Conservation (phyloP, 495 filamentous ascomycete genomes). For the Hapsidospora chrysogenum region DNA sequence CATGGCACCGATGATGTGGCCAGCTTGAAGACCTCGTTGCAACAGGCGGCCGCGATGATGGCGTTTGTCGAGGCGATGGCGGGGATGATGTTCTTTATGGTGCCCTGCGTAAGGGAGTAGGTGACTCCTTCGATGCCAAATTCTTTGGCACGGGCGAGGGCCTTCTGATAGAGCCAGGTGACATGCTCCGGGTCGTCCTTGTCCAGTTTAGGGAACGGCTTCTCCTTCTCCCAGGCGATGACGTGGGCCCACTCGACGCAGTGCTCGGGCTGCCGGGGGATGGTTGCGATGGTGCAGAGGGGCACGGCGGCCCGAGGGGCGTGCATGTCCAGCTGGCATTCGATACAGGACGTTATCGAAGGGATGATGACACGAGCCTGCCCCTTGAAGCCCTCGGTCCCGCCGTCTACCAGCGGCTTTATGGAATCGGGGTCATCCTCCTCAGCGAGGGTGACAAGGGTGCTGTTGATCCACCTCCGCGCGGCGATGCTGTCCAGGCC, state of each 20-base stretch:
- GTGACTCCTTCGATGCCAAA: constrained; percentile 90
- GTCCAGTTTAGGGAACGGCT: constrained; percentile 52
- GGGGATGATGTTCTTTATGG: constrained; percentile 98
- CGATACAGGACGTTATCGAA: constrained; percentile 85
- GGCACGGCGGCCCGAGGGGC: constrained; percentile 86
- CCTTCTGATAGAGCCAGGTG: constrained; percentile 86
- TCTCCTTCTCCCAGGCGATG: constrained; percentile 48
- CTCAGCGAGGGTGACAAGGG: constrained; percentile 78
- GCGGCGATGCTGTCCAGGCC: constrained; percentile 98
- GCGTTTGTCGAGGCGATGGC: constrained; percentile 97
- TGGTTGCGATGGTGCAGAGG: constrained; percentile 90
- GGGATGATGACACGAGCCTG: constrained; percentile 88
- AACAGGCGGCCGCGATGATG: constrained; percentile 86
- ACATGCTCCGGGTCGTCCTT: constrained; percentile 96
- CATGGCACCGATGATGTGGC: constrained; percentile 64
- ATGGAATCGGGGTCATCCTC: constrained; percentile 55
- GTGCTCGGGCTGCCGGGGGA: constrained; percentile 93
- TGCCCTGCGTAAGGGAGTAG: constrained; percentile 92
- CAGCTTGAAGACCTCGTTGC: constrained; percentile 94
- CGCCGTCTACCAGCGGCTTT: constrained; percentile 91
- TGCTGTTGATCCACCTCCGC: constrained; percentile 94
- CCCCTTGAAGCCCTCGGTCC: constrained; percentile 97
- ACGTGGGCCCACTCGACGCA: constrained; percentile 99
- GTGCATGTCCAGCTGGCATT: constrained; percentile 97
- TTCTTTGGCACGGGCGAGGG: constrained; percentile 60